A percentile compares a stretch with the other conserved stretches of the same genome.
Evolutionary conservation across 2,329 filamentous ascomycete species (phyloP).

Genomic region (Trichoderma asperellum): DNA sequence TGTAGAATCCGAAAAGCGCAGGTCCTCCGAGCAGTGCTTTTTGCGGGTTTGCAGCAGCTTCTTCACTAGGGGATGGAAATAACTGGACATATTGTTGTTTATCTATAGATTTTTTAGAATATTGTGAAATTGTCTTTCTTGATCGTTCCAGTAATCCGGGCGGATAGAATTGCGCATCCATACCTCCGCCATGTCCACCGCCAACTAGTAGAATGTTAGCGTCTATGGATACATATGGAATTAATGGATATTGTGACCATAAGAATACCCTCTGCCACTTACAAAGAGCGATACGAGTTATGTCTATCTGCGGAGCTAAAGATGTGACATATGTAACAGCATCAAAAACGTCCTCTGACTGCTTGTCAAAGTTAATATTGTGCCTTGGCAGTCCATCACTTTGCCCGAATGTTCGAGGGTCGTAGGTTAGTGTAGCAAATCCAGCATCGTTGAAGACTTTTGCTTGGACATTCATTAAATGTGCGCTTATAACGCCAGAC

Average conservation of each 20-base stretch:
- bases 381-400: neutral
- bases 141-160: neutral
- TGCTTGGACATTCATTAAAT: neutral
- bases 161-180: neutral
- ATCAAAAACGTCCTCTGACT: neutral
- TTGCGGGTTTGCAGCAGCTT: neutral
- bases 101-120: neutral
- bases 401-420: neutral
- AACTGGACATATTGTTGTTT: neutral
- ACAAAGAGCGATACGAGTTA: neutral
- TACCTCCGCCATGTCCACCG: neutral
- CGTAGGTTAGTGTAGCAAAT: neutral
- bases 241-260: neutral
- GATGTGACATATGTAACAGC: neutral
- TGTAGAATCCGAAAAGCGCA: neutral
- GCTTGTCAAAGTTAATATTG: neutral
- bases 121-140: neutral
- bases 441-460: neutral
- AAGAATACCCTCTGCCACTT: neutral
- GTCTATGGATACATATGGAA: neutral
- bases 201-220: neutral
- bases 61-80: neutral
- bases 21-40: neutral
- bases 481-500: neutral
- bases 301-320: neutral